Evolutionary conservation across 2,329 filamentous ascomycete species (phyloP), one percentile per base, ranked within the genome.

Genomic region (Exophiala lecanii-corni): DNA sequence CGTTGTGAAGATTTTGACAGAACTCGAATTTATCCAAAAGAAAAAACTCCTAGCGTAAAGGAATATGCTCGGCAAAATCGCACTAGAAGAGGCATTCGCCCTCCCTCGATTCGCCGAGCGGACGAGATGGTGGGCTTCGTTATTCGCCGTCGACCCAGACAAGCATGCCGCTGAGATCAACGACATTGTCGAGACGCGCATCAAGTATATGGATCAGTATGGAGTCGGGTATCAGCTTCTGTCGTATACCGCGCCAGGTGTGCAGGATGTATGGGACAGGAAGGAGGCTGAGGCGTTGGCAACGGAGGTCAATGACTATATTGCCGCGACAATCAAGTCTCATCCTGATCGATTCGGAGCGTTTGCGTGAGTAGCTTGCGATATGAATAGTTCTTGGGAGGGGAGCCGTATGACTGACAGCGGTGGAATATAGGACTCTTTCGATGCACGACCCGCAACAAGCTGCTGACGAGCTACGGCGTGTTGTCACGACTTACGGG

Each of bases 61-160:
- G 12, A 38, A 21, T 2, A 50, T 70, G 4, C 48, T 73, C 13
- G 68, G 62, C 3, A 72, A 72, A 50, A 50, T 65, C 3, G 55
- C 66, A 9, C 33, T 55, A 16, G 52, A 55, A 35, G 52, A 55
- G 30, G 47, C 47, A n/a, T 55, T 55, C 39, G 41, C 44, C 13
- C 40, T 55, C 12, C 52, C 79, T 33, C 71, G 76, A 23, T 70
- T 80, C 49, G 67, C 72, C 34, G 75, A 81, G 50, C 74, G 74
- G 59, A 78, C 75, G 4, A 65, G 67, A 53, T 80, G 77, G 76
- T 81, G 77, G 77, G 79, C 78, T 1, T 62, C 66, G 3, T 60
- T 82, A 16, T 82, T 81, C 56, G 71, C 76, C 10, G 66, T 73
- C n/a, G 72, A 81, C 50, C 67, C 74, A 2, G 75, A 78, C 9